Percentiles rank a stretch among this genome's conserved stretches.
Conservation (phyloP, 2,329 filamentous ascomycete genomes). For the Aspergillus bombycis region DNA sequence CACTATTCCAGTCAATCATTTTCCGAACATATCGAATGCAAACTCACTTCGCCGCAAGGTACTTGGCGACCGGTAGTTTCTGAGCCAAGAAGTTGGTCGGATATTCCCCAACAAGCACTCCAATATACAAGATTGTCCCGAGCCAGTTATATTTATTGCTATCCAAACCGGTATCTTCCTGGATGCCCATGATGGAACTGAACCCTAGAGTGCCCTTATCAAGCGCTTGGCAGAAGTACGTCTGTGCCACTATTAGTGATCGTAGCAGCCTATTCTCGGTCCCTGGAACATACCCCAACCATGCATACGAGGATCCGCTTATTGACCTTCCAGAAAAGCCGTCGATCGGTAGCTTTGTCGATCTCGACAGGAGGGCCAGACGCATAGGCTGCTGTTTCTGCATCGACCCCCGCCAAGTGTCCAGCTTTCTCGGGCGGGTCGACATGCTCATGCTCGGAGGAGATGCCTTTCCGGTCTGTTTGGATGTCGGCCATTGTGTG, state of each 20-base stretch:
- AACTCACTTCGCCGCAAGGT: conserved; percentile 45
- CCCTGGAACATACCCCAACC: background rate
- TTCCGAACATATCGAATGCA: background rate
- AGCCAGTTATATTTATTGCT: conserved; percentile 49
- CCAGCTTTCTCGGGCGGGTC: conserved; percentile 7
- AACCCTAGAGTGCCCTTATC: conserved; percentile 28
- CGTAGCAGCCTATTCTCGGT: background rate
- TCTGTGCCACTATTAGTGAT: background rate
- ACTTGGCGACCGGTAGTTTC: conserved; percentile 53
- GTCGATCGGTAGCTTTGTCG: conserved; percentile 20
- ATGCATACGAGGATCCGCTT: conserved; percentile 16
- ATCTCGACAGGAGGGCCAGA: conserved; percentile 11
- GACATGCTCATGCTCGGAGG: background rate
- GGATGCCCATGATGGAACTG: conserved; percentile 30
- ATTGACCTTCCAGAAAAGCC: conserved; percentile 24
- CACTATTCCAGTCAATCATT: conserved; percentile 19
- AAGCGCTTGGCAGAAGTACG: conserved; percentile 27
- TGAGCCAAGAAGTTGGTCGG: conserved; percentile 55
- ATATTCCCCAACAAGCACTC: conserved; percentile 56
- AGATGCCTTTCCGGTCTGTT: background rate
- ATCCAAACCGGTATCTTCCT: conserved; percentile 36
- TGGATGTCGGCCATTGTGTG: background rate
- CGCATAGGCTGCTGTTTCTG: background rate
- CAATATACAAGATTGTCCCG: conserved; percentile 53
- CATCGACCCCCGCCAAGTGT: background rate